Percentiles rank a stretch among this genome's conserved stretches.
Evolutionary conservation across 164 flowering plant species (phyloP).

Genomic region (Magnolia officinalis): DNA sequence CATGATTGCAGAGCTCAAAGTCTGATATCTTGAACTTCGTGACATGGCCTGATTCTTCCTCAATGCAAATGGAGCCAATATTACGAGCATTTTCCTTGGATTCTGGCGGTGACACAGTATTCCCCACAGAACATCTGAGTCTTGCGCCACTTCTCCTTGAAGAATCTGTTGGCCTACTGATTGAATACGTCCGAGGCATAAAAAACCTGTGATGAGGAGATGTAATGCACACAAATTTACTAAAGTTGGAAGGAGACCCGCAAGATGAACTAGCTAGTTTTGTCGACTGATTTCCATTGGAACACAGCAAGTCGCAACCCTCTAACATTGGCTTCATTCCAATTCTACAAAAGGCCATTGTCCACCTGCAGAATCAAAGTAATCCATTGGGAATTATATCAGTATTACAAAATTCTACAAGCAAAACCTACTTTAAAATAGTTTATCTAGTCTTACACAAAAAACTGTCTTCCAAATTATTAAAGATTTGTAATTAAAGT

Average conservation of each 20-base stretch:
- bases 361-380: slow-evolving; percentile 6
- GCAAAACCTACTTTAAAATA: background rate
- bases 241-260: background rate
- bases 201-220: slow-evolving; percentile 10
- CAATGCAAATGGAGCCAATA: slow-evolving; percentile 19
- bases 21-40: slow-evolving; percentile 74
- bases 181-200: background rate
- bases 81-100: slow-evolving; percentile 28
- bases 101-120: slow-evolving; percentile 24
- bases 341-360: slow-evolving; percentile 55
- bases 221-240: background rate
- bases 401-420: background rate
- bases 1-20: slow-evolving; percentile 58
- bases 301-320: slow-evolving; percentile 18
- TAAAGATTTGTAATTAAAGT: background rate
- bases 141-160: slow-evolving; percentile 8
- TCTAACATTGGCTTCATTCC: slow-evolving; percentile 27
- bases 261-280: slow-evolving; percentile 6
- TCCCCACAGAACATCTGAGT: slow-evolving; percentile 31
- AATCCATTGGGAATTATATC: background rate
- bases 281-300: slow-evolving; percentile 30
- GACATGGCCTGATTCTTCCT: slow-evolving; percentile 61
- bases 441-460: background rate
- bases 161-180: slow-evolving; percentile 2
- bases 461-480: background rate